Conservation (phyloP, 768 basidiomycete genomes). For the Trametes elegans region DNA sequence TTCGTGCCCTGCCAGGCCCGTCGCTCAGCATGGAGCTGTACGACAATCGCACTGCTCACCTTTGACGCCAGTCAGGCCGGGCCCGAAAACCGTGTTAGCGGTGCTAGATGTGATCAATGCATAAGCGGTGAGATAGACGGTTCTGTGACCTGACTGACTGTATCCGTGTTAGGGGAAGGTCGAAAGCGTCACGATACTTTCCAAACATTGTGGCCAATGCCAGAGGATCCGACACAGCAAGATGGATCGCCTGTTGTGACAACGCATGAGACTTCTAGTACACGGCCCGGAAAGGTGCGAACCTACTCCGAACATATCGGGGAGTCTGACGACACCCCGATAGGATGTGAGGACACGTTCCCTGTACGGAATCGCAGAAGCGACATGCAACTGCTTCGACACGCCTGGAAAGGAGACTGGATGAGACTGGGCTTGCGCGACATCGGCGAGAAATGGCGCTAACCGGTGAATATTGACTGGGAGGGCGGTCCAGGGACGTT, state of each 20-base stretch:
- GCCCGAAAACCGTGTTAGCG: not conserved
- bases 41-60: not conserved
- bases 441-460: not conserved
- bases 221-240: conserved; percentile 3
- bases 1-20: not conserved
- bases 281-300: not conserved
- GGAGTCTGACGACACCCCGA: not conserved
- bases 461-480: not conserved
- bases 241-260: not conserved
- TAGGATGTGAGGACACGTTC: not conserved
- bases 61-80: not conserved
- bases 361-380: not conserved
- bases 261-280: too few relatives aligned
- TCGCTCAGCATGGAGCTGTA: not conserved
- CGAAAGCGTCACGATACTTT: not conserved
- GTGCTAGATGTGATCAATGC: not conserved
- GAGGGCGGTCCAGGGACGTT: conserved; percentile 2
- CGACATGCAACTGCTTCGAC: not conserved
- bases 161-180: not conserved
- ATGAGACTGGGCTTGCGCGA: not conserved
- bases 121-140: not conserved
- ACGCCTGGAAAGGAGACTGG: not conserved
- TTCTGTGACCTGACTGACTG: not conserved
- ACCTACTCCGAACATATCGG: not conserved
- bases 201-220: not conserved